Evolutionary conservation across 257 asterid species (phyloP).

Genomic region (Galeopsis tetrahit): DNA sequence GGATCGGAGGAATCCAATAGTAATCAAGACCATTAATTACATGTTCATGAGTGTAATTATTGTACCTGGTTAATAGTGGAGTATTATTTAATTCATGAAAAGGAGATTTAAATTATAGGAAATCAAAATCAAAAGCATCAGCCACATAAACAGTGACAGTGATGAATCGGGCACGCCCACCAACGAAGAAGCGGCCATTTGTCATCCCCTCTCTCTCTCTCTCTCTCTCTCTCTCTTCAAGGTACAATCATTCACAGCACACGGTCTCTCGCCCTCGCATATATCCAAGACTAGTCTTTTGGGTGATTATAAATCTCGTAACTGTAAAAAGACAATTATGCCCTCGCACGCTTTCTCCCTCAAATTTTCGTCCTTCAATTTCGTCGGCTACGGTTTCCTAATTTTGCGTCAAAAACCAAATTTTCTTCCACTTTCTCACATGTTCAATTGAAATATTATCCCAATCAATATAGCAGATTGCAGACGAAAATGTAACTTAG

Average conservation of each 20-base stretch:
- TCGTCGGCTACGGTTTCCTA: conserved; percentile 35
- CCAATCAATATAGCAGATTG: neutral
- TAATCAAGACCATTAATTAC: conserved; percentile 12
- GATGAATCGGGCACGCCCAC: conserved; percentile 43
- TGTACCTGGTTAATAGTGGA: neutral
- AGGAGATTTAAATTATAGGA: conserved; percentile 10
- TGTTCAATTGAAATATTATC: conserved; percentile 13
- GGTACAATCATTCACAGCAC: conserved; percentile 41
- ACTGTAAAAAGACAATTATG: conserved; percentile 25
- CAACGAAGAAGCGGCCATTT: conserved; percentile 37
- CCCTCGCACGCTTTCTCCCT: conserved; percentile 35
- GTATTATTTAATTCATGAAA: conserved; percentile 24
- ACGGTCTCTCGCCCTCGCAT: conserved; percentile 23
- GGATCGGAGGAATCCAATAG: neutral
- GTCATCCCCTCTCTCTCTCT: too few relatives aligned
- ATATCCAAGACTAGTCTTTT: conserved; percentile 23
- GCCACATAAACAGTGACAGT: conserved; percentile 10
- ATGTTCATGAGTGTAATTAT: conserved; percentile 25
- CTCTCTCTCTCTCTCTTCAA: neutral
- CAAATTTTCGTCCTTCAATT: conserved; percentile 24
- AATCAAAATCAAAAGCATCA: conserved; percentile 18
- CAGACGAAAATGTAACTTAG: neutral
- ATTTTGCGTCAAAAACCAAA: conserved; percentile 26
- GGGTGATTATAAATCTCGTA: conserved; percentile 16
- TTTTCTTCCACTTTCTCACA: conserved; percentile 27